Evolutionary conservation across 2,329 filamentous ascomycete genomes (phyloP).

Genomic region (Sclerotiophoma versabilis): DNA sequence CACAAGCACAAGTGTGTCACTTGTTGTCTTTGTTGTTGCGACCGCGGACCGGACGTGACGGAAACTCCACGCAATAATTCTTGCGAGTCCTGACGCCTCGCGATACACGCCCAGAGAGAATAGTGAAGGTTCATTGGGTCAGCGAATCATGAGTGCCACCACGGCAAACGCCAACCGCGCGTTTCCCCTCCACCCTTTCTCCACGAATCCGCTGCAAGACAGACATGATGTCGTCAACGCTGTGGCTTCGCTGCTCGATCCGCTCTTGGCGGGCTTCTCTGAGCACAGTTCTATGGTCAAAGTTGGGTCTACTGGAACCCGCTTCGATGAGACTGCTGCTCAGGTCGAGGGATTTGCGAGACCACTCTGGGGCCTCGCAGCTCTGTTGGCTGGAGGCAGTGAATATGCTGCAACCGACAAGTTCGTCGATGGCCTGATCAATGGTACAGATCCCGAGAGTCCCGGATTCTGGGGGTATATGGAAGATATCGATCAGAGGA

Average conservation of each 20-base stretch:
- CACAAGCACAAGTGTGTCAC: slow-evolving; percentile 7
- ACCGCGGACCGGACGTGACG: slow-evolving; percentile 13
- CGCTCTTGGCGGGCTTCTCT: slow-evolving; percentile 75
- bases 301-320: slow-evolving; percentile 74
- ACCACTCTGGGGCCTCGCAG: slow-evolving; percentile 77
- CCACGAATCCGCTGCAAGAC: slow-evolving; percentile 51
- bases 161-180: slow-evolving; percentile 48
- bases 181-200: slow-evolving; percentile 52
- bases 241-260: slow-evolving; percentile 67
- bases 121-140: background rate
- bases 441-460: slow-evolving; percentile 73
- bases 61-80: slow-evolving; percentile 14
- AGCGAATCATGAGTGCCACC: slow-evolving; percentile 17
- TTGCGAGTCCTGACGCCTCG: slow-evolving; percentile 12
- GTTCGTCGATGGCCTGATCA: slow-evolving; percentile 74
- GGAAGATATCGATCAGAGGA: slow-evolving; percentile 78
- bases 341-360: slow-evolving; percentile 79
- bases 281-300: slow-evolving; percentile 69
- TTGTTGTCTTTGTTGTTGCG: background rate
- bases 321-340: slow-evolving; percentile 78
- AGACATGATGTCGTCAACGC: slow-evolving; percentile 53
- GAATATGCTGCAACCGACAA: slow-evolving; percentile 68
- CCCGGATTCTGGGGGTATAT: slow-evolving; percentile 80
- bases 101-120: background rate
- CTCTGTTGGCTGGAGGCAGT: slow-evolving; percentile 72